A percentile compares a stretch with the other conserved stretches of the same genome.
Evolutionary conservation across 2,329 filamentous ascomycete genomes (phyloP).

Genomic region (Emmonsiellopsis sp.): DNA sequence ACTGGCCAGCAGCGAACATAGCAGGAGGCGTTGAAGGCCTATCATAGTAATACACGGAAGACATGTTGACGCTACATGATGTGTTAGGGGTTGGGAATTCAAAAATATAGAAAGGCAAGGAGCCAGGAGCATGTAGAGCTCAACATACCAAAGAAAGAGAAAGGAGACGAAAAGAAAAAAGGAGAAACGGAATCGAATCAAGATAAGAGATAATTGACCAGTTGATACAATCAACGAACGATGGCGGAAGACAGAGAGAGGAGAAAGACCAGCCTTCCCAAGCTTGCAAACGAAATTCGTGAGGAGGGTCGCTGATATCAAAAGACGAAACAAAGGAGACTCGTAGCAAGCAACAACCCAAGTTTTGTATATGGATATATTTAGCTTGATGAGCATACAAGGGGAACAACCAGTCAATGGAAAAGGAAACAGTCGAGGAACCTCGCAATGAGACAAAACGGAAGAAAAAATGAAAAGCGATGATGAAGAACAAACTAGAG

Average conservation of each 20-base stretch:
- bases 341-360: slow-evolving; percentile 5
- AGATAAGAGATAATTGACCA: background rate
- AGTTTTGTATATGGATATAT: background rate
- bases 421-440: background rate
- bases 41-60: slow-evolving; percentile 33
- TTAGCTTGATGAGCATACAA: background rate
- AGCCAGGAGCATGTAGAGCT: background rate
- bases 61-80: slow-evolving; percentile 24
- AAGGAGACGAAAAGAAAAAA: background rate
- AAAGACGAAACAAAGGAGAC: slow-evolving; percentile 12
- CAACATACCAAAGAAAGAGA: background rate
- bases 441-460: slow-evolving; percentile 2
- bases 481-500: slow-evolving; percentile 8
- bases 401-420: background rate
- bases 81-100: background rate
- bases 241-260: background rate
- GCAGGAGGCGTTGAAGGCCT: slow-evolving; percentile 37
- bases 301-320: slow-evolving; percentile 2
- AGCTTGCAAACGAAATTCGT: background rate
- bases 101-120: background rate
- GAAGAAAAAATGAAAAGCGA: slow-evolving; percentile 13
- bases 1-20: slow-evolving; percentile 22
- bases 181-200: background rate
- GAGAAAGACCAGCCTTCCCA: slow-evolving; percentile 1
- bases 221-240: background rate